Conservation (phyloP, 495 filamentous ascomycete genomes). For the Elaphomyces granulatus region DNA sequence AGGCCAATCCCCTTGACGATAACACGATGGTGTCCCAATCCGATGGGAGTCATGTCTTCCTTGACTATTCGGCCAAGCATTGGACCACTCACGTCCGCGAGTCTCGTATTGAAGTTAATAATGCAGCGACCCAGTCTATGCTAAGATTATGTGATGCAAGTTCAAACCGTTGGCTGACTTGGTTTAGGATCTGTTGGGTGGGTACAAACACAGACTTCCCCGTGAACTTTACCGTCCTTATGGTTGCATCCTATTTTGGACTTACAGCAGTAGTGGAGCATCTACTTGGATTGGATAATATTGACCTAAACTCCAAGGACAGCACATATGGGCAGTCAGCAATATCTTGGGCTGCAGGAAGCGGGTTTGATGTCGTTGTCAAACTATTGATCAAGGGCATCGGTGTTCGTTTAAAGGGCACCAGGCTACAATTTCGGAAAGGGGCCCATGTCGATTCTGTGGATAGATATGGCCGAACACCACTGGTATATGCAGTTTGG, state of each 20-base stretch:
- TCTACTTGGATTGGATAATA: constrained; percentile 6
- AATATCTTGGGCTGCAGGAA: constrained; percentile 11
- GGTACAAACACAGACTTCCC: constrained; percentile 9
- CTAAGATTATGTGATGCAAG: constrained; percentile 7
- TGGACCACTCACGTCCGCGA: constrained; percentile 19
- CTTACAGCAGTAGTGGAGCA: constrained; percentile 5
- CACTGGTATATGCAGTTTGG: constrained; percentile 12
- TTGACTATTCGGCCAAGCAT: constrained; percentile 19
- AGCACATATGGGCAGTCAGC: constrained; percentile 6
- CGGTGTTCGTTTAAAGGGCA: neutral
- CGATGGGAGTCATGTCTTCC: constrained; percentile 6
- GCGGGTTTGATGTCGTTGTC: constrained; percentile 11
- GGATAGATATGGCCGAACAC: constrained; percentile 8
- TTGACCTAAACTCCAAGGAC: constrained; percentile 12
- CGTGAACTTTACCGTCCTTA: constrained; percentile 5
- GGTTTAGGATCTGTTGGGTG: constrained; percentile 5
- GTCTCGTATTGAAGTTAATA: constrained; percentile 6
- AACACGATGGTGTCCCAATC: neutral
- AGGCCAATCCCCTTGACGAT: neutral
- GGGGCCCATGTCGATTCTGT: constrained; percentile 2
- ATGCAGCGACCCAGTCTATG: constrained; percentile 5
- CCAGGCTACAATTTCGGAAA: neutral
- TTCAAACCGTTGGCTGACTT: neutral
- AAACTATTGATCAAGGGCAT: constrained; percentile 7
- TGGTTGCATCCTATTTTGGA: constrained; percentile 8